These are phyloP conservation scores for Chenopodium album DNA, from an alignment of 148 eudicot genomes.

Conservation along the genomic window DNA sequence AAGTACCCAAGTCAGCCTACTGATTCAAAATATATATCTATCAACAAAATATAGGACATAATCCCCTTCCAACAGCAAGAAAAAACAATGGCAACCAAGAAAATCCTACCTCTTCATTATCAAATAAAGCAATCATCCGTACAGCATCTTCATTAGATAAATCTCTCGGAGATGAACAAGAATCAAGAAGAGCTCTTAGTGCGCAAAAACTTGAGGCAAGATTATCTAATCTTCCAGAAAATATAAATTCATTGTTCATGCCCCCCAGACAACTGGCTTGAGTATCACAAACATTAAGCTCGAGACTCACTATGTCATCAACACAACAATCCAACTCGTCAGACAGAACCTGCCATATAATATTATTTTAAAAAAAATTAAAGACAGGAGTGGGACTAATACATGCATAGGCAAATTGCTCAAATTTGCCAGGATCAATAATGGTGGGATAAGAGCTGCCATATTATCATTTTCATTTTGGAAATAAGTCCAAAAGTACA, in stretches of 20 bases:
- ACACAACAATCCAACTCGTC: constrained; percentile 68
- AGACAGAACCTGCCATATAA: constrained; percentile 65
- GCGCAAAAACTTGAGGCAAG: constrained; percentile 97
- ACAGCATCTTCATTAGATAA: constrained; percentile 72
- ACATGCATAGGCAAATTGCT: not conserved
- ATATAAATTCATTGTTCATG: constrained; percentile 85
- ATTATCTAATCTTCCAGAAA: constrained; percentile 96
- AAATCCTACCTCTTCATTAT: constrained; percentile 83
- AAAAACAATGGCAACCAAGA: not conserved
- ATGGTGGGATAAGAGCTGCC: not conserved
- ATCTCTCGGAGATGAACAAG: constrained; percentile 58
- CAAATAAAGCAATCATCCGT: constrained; percentile 91
- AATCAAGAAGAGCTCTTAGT: constrained; percentile 88
- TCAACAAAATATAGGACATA: not conserved
- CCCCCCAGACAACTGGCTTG: constrained; percentile 98
- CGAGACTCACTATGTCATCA: constrained; percentile 74
- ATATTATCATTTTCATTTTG: not conserved
- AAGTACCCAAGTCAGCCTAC: not conserved
- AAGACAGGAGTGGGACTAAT: not conserved
- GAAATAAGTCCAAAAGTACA: too few relatives aligned
- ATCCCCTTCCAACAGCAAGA: not conserved
- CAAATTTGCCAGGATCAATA: not conserved
- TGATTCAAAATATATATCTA: not conserved
- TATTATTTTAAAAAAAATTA: not conserved
- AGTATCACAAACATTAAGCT: constrained; percentile 89